Evolutionary conservation across 2,329 filamentous ascomycete species (phyloP).

Genomic region (Elsinoe ampelina): DNA sequence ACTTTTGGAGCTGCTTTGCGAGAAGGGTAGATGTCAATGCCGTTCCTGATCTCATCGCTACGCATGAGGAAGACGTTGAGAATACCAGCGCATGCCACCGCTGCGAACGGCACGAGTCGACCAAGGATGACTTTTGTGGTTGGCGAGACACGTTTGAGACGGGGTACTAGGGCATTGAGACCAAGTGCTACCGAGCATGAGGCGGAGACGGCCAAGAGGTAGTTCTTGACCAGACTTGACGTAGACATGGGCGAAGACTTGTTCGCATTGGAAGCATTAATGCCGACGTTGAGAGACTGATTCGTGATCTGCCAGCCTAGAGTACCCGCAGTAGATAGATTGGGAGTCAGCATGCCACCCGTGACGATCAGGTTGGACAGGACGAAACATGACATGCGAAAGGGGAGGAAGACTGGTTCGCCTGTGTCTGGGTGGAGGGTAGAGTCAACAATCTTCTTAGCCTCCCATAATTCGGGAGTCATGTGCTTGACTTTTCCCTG

Average conservation of each 20-base stretch:
- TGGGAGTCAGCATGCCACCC: conserved; percentile 91
- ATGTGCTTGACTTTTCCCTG: conserved; percentile 67
- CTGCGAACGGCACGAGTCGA: conserved; percentile 91
- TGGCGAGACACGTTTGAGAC: conserved; percentile 66
- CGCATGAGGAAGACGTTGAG: conserved; percentile 98
- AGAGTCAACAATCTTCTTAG: conserved; percentile 95
- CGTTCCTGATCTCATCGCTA: conserved; percentile 83
- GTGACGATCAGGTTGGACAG: conserved; percentile 91
- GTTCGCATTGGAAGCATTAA: conserved; percentile 97
- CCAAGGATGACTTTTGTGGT: conserved; percentile 66
- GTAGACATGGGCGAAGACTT: conserved; percentile 85
- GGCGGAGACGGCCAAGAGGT: conserved; percentile 81
- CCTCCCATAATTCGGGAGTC: conserved; percentile 85
- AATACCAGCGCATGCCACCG: conserved; percentile 81
- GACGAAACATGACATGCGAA: conserved; percentile 95
- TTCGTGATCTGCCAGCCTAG: conserved; percentile 93
- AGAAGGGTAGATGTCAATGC: conserved; percentile 86
- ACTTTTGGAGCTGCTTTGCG: conserved; percentile 48
- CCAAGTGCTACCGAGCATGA: conserved; percentile 91
- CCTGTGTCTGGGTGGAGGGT: conserved; percentile 95
- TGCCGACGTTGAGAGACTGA: conserved; percentile 94
- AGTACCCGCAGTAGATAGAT: conserved; percentile 72
- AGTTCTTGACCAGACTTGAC: conserved; percentile 75
- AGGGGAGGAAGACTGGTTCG: conserved; percentile 81
- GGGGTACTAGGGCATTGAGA: conserved; percentile 80